These are phyloP conservation scores for Dictyophora rubrovolvata DNA, from an alignment of 768 basidiomycete genomes.

Conservation along the genomic window DNA sequence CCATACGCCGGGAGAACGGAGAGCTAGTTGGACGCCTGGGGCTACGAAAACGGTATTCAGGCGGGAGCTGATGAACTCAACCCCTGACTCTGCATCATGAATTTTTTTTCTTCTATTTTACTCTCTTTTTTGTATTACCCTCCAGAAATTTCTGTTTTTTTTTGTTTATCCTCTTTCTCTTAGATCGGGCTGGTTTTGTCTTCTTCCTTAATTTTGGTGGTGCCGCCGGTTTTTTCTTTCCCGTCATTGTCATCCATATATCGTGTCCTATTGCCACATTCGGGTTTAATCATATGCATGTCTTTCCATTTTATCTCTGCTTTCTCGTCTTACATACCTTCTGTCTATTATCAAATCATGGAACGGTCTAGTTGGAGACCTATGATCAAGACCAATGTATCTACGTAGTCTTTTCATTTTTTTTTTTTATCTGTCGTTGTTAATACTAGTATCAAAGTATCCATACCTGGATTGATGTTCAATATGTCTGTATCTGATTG, in stretches of 20 bases:
- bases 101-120: not conserved
- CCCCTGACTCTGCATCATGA: not conserved
- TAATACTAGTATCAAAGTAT: not conserved
- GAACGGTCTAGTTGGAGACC: not conserved
- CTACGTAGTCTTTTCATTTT: not conserved
- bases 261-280: not conserved
- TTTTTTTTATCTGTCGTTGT: not conserved
- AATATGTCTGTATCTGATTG: not conserved
- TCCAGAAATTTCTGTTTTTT: not conserved
- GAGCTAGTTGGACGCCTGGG: conserved; percentile 8
- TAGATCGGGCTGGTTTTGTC: not conserved
- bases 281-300: not conserved
- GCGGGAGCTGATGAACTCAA: not conserved
- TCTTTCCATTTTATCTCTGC: not conserved
- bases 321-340: not conserved
- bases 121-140: not conserved
- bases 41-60: not conserved
- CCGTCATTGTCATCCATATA: not conserved
- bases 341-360: not conserved
- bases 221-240: not conserved
- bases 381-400: not conserved
- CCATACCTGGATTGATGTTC: not conserved
- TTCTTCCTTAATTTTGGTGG: not conserved
- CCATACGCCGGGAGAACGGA: not conserved
- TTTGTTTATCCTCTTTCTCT: not conserved